Evolutionary conservation across 2,329 filamentous ascomycete genomes (phyloP), one percentile per base, ranked within the genome.

Genomic region (Cladosporium halotolerans): DNA sequence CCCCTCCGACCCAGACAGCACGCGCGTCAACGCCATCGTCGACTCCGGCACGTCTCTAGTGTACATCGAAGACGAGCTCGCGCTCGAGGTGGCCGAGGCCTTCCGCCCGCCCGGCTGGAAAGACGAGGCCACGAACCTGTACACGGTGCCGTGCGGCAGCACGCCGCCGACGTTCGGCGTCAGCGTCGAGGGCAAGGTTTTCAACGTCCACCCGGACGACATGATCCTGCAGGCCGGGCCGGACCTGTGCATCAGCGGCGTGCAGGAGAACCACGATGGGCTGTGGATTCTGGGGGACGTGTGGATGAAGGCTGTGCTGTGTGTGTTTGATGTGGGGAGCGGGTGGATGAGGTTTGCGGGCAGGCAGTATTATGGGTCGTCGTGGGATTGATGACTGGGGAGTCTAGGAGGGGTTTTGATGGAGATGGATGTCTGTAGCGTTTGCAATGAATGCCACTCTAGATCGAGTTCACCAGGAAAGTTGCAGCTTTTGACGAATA

Each of bases 261-360:
- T 72, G 28, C 60, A 68, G 41, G 57, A 64, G 39, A 65, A 59
- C n/a, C 62, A 60, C 11, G 54, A 63, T 9, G 67, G 63, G 2
- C 41, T 69, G 38, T 69, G 63, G 36, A 72, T 78, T 40, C 57
- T 79, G 44, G 76, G 76, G 0, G 74, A 74, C 49, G 64, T 70
- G 3, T 79, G 76, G 57, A 64, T 77, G 63, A 76, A 75, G 63
- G 77, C 76, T 56, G 76, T 79, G 0, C 63, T 79, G 4, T 66
- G 71, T 9, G 75, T 79, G 1, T 78, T 76, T 63, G 77, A 79
- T 66, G 68, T 79, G 54, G 75, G 74, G 9, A 71, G 67, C 16
- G 65, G 66, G 42, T 66, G 73, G 63, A 72, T 79, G 72, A 63
- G 71, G n/a, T 78, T 79, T 60, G 71, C 75, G 16, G 63, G 64